Evolutionary conservation across 1,284 basidiomycete genomes (phyloP), one percentile per base, ranked within the genome.

Genomic region (Cryptococcus sp.): DNA sequence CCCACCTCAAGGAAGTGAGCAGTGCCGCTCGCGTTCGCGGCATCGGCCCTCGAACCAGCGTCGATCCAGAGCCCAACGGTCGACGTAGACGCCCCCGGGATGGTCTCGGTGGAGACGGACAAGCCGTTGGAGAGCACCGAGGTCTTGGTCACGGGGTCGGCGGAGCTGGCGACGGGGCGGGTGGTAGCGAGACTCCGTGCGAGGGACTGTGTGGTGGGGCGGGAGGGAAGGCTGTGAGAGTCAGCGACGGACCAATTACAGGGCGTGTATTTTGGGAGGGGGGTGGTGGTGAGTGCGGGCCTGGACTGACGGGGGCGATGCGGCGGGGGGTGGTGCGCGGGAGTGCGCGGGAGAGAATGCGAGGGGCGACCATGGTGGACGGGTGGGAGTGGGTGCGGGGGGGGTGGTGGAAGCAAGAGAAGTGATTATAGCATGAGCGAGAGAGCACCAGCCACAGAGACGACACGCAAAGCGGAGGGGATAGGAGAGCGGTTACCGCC

Each of bases 61-160:
- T 98, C 95, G 72, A 98, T 96, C 94, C 94, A 99, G 57, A 98
- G 89, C 68, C 96, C 96, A 46, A 98, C 93, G 35, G 95, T 98
- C 16, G 95, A 95, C 13, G 95, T 98, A 79, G 95, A 90, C n/a
- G 92, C 88, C 75, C 91, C 87, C 21, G 92, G 85, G 66, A 94
- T 91, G 24, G 91, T 83, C 80, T 98, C 94, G 6, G 90, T 92
- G 42, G 90, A 89, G 64, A 93, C 85, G n/a, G 90, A 93, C 57
- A 95, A 81, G 59, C 93, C 93, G 80, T 95, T 96, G 16, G 89
- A 82, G 54, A 97, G 85, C 6, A 89, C 92, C 35, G 91, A 87
- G 62, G 90, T 85, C 78, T 93, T 85, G 48, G 92, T 95, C 60
- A 87, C 81, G 51, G 91, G 91, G 56, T 84, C 82, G 54, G 81